Evolutionary conservation across 345 rosid genomes (phyloP).

Genomic region (Syzygium grande): DNA sequence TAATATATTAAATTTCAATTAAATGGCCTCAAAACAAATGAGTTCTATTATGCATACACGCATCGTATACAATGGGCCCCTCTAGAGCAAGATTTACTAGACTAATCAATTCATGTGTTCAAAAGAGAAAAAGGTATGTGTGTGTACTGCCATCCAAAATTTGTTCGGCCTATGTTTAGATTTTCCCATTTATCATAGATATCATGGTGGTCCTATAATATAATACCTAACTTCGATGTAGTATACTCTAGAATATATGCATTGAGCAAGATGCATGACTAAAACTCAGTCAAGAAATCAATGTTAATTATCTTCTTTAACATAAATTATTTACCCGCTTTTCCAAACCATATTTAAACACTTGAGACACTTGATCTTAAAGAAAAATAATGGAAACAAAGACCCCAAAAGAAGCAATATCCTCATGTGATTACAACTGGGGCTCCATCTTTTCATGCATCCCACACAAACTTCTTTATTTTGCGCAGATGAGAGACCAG

Average conservation of each 20-base stretch:
- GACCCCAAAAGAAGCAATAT: neutral
- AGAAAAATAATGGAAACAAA: neutral
- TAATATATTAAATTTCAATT: neutral
- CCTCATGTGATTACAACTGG: slow-evolving; percentile 8
- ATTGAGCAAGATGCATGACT: neutral
- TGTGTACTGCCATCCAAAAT: neutral
- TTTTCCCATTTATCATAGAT: neutral
- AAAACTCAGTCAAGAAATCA: neutral
- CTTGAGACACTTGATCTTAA: neutral
- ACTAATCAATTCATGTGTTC: neutral
- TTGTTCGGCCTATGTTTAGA: neutral
- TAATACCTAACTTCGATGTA: neutral
- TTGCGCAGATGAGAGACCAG: neutral
- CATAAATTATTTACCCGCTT: neutral
- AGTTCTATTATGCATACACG: neutral
- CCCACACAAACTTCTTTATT: neutral
- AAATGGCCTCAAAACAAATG: neutral
- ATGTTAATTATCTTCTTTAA: neutral
- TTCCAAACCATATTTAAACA: neutral
- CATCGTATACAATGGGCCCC: no score
- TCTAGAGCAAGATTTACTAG: neutral
- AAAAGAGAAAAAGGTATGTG: neutral
- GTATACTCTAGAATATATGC: neutral
- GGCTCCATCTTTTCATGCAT: slow-evolving; percentile 13
- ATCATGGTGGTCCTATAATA: neutral